Evolutionary conservation across 257 asterid species (phyloP), one percentile per base, ranked within the genome.

Genomic region (Solanum pennellii): DNA sequence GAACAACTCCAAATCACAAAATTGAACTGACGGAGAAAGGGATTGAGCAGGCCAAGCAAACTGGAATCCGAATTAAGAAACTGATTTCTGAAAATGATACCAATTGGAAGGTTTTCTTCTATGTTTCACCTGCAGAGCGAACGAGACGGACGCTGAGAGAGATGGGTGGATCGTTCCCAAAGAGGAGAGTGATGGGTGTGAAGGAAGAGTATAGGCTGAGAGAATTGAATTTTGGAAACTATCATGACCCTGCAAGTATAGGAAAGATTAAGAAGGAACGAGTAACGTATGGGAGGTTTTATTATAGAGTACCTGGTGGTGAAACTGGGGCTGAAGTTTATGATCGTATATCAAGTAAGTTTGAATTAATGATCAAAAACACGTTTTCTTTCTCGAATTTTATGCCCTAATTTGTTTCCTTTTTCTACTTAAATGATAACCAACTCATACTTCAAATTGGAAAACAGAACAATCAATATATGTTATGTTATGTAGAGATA

Each of bases 201-300:
- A 90, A 92, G 11, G 95, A 95, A 86, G 98, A 95, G 75, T 90
- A 92, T 75, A 89, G 94, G 87, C 66, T 95, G 31, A 91, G 98
- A 72, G 98, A 95, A 66, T 96, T 93, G 20, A 94, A 92, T 88
- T 95, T 95, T 44, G 98, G 98, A 21, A 95, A 95, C 82, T 95
- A 90, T 44, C 96, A 95, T 82, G 95, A 93, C 23, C 75, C 86
- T 60, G 93, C 89, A 33, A 87, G 75, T 88, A 94, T 94, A 91
- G 88, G 31, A 89, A 90, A 88, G 90, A 89, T 93, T 29, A 92
- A 95, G 92, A 27, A 73, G 18, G 91, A 52, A 3, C 87, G 96
- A 74, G 31, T 75, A 15, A 84, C 76, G 29, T 94, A 94, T 33
- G 98, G 98, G 4, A 92, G 92, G 42, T 95, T 95, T 88, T 95